Percentiles rank a stretch among this genome's conserved stretches.
phyloP scores from a whole-genome alignment of 495 filamentous ascomycete species.

The Physcia stellaris region DNA sequence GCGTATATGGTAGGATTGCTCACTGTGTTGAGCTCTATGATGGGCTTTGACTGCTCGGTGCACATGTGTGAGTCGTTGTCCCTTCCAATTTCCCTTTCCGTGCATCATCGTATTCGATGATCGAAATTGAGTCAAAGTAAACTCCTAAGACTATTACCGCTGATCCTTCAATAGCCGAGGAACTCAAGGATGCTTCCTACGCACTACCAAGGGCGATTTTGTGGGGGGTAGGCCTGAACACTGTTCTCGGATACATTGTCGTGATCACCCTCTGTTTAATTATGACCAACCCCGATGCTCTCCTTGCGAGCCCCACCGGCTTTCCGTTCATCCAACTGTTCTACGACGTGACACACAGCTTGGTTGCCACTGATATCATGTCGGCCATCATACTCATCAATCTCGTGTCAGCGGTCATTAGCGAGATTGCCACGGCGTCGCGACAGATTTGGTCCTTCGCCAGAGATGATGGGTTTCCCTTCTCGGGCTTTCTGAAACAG shows the following conservation, averaged over 20 bases:
- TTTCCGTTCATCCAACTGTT: constrained; percentile 44
- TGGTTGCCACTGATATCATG: constrained; percentile 33
- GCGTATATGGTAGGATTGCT: constrained; percentile 43
- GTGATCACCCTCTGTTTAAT: constrained; percentile 39
- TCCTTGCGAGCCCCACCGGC: constrained; percentile 25
- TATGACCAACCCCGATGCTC: constrained; percentile 32
- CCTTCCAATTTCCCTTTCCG: constrained; percentile 7
- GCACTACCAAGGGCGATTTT: constrained; percentile 44
- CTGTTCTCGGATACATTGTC: constrained; percentile 36
- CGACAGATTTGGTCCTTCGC: constrained; percentile 46
- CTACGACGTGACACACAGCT: constrained; percentile 31
- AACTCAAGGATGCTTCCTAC: constrained; percentile 40
- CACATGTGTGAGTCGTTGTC: constrained; percentile 35
- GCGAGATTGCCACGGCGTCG: constrained; percentile 40
- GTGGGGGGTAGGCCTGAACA: constrained; percentile 33
- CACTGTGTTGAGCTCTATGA: constrained; percentile 34
- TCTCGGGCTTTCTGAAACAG: constrained; percentile 21
- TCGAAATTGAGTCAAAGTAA: constrained; percentile 4
- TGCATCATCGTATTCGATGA: constrained; percentile 18
- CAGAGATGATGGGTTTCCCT: constrained; percentile 41
- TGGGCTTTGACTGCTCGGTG: constrained; percentile 42
- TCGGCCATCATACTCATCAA: constrained; percentile 36
- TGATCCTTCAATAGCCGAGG: constrained; percentile 29
- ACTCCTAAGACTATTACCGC: neutral
- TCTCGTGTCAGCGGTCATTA: constrained; percentile 34